These are phyloP conservation scores for Albophoma yamanashiensis DNA, from an alignment of 2,329 filamentous ascomycete species.

Conservation along the genomic window DNA sequence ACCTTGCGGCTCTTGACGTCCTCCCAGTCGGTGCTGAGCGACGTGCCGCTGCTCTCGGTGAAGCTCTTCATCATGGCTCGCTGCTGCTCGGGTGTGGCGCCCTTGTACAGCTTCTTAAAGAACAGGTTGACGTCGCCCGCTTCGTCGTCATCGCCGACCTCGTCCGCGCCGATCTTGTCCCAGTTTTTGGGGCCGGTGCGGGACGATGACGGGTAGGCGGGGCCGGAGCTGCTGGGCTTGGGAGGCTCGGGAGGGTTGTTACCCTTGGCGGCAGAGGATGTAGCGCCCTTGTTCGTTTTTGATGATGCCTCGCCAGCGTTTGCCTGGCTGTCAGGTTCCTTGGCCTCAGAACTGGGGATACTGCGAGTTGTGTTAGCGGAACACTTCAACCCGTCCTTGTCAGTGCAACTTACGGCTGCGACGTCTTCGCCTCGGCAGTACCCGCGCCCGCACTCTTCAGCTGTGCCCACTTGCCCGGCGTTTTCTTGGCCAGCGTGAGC, in stretches of 20 bases:
- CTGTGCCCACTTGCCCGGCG: constrained; percentile 55
- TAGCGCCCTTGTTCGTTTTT: not conserved
- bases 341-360: not conserved
- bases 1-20: constrained; percentile 67
- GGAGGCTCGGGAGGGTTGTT: not conserved
- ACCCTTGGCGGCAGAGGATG: not conserved
- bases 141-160: constrained; percentile 46
- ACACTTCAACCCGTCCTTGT: not conserved
- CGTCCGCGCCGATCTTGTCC: constrained; percentile 59
- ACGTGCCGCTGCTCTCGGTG: constrained; percentile 84
- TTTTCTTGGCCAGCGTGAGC: constrained; percentile 58
- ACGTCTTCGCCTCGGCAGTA: not conserved
- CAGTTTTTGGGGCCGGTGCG: constrained; percentile 78
- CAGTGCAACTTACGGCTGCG: not conserved
- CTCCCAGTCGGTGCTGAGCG: constrained; percentile 83
- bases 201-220: constrained; percentile 78
- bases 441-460: constrained; percentile 9
- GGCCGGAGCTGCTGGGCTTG: constrained; percentile 18
- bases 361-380: not conserved
- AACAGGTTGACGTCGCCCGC: constrained; percentile 65
- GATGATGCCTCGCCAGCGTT: not conserved
- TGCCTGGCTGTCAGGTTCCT: not conserved
- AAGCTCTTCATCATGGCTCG: constrained; percentile 98
- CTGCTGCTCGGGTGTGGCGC: constrained; percentile 65
- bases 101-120: constrained; percentile 82